A percentile compares a stretch with the other conserved stretches of the same genome.
These are phyloP conservation scores for Bryum argenteum DNA, from an alignment of 225 moss, liverwort and hornwort species.

Conservation along the genomic window DNA sequence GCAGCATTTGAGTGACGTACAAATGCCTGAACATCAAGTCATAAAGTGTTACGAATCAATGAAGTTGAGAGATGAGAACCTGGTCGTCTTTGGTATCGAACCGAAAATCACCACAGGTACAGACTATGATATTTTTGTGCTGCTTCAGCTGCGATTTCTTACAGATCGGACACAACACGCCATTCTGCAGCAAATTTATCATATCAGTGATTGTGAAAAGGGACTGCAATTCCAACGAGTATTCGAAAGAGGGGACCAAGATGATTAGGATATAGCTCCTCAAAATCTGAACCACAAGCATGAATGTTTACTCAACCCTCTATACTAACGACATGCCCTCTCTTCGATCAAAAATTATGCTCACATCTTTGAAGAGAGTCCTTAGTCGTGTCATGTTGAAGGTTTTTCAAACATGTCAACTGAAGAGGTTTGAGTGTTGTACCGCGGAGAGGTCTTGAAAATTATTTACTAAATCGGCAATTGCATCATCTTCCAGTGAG, in stretches of 20 bases:
- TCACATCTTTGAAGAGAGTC: too few relatives aligned
- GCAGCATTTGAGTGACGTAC: too few relatives aligned
- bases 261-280: too few relatives aligned
- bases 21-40: too few relatives aligned
- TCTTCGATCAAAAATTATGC: too few relatives aligned
- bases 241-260: too few relatives aligned
- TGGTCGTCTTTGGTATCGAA: constrained; percentile 87
- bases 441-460: constrained; percentile 70
- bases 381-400: too few relatives aligned
- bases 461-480: constrained; percentile 67
- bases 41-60: neutral
- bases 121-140: constrained; percentile 59
- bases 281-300: too few relatives aligned
- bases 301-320: too few relatives aligned
- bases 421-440: neutral
- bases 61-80: constrained; percentile 44
- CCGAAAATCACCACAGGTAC: constrained; percentile 80
- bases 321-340: too few relatives aligned
- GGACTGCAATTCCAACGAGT: neutral
- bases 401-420: neutral
- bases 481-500: constrained; percentile 74
- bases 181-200: constrained; percentile 48
- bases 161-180: constrained; percentile 90
- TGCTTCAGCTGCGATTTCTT: constrained; percentile 74
- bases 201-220: constrained; percentile 7